Evolutionary conservation across 768 basidiomycete species (phyloP).

Genomic region (Suillus alpinus): DNA sequence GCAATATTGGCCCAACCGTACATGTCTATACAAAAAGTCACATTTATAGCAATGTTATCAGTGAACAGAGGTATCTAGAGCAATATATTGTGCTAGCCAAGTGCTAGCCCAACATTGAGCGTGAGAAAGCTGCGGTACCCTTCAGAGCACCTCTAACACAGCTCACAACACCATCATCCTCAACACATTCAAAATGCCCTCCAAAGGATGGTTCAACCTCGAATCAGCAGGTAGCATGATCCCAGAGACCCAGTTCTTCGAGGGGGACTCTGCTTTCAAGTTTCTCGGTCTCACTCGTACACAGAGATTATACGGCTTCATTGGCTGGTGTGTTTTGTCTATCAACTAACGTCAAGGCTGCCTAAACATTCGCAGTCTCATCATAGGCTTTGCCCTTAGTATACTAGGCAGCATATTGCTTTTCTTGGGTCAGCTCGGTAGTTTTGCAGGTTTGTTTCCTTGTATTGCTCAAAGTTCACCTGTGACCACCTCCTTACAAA

Average conservation of each 20-base stretch:
- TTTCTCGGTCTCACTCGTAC: conserved; percentile 75
- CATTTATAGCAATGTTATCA: too few relatives aligned
- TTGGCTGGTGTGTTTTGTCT: conserved; percentile 55
- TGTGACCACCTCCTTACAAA: conserved; percentile 27
- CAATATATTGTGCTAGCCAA: too few relatives aligned
- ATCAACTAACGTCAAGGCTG: neutral
- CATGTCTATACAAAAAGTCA: too few relatives aligned
- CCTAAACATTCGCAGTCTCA: conserved; percentile 44
- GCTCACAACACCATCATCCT: too few relatives aligned
- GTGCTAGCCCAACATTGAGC: too few relatives aligned
- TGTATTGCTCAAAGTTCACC: neutral
- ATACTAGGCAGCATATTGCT: conserved; percentile 76
- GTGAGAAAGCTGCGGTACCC: too few relatives aligned
- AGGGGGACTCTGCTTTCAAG: conserved; percentile 86
- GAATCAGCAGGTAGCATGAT: conserved; percentile 60
- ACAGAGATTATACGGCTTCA: conserved; percentile 84
- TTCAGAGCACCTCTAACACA: too few relatives aligned
- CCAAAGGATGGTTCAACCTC: conserved; percentile 86
- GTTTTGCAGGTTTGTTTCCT: conserved; percentile 68
- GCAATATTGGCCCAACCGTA: too few relatives aligned
- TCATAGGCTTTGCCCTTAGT: conserved; percentile 75
- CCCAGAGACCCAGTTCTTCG: conserved; percentile 81
- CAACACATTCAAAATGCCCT: conserved; percentile 36
- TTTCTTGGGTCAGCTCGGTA: conserved; percentile 62
- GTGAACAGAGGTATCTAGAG: too few relatives aligned